phyloP scores from a whole-genome alignment of 176 grass and related monocot species.

The Oryza brachyantha region DNA sequence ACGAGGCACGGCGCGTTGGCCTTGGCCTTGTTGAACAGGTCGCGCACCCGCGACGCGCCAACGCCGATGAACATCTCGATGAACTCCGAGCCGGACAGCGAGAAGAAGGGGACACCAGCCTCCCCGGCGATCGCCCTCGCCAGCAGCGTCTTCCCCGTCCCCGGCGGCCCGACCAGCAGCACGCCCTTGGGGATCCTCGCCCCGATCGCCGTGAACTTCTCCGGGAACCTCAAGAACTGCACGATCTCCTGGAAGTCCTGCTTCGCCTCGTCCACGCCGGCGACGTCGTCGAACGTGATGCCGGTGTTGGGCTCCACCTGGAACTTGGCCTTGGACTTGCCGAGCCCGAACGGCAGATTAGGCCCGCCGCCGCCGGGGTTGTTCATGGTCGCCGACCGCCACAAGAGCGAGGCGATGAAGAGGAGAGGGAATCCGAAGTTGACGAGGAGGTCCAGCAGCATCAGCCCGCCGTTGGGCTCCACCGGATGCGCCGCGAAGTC shows the following conservation, averaged over 20 bases:
- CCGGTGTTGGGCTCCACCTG: slow-evolving; percentile 89
- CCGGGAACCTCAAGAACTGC: slow-evolving; percentile 59
- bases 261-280: slow-evolving; percentile 79
- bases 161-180: slow-evolving; percentile 55
- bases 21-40: slow-evolving; percentile 73
- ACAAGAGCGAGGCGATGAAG: slow-evolving; percentile 51
- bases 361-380: slow-evolving; percentile 28
- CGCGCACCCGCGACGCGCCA: slow-evolving; percentile 73
- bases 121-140: slow-evolving; percentile 77
- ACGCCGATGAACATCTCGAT: slow-evolving; percentile 87
- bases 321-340: slow-evolving; percentile 77
- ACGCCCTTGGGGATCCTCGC: slow-evolving; percentile 71
- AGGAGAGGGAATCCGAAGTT: slow-evolving; percentile 61
- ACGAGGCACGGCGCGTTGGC: slow-evolving; percentile 64
- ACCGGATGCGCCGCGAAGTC: slow-evolving; percentile 57
- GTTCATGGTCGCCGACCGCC: slow-evolving; percentile 35
- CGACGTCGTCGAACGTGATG: slow-evolving; percentile 79
- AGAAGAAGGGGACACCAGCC: slow-evolving; percentile 88
- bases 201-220: slow-evolving; percentile 72
- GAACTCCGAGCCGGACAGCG: slow-evolving; percentile 79
- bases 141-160: slow-evolving; percentile 80
- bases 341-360: slow-evolving; percentile 61
- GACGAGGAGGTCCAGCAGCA: slow-evolving; percentile 50
- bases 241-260: slow-evolving; percentile 92
- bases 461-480: slow-evolving; percentile 42